phyloP scores from a whole-genome alignment of 2,329 filamentous ascomycete genomes.

The Colletotrichum lentis region DNA sequence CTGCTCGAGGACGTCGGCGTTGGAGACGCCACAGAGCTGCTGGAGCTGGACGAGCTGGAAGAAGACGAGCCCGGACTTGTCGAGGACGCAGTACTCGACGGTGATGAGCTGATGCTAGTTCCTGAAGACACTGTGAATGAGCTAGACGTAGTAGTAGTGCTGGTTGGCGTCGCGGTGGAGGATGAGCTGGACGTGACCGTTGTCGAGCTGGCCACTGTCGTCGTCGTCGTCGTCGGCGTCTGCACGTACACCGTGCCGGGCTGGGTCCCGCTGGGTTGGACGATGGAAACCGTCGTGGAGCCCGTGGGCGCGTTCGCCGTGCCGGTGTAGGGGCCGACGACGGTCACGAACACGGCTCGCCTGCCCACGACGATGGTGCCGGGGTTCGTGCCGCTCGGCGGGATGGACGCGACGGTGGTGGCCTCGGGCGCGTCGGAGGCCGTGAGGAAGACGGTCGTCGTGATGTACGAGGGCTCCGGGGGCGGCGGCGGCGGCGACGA shows the following conservation, averaged over 20 bases:
- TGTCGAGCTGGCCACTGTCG: background rate
- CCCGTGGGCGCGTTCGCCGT: background rate
- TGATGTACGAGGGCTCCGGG: conserved; percentile 1
- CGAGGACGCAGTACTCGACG: background rate
- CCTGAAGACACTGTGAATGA: too few relatives aligned
- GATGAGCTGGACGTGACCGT: background rate
- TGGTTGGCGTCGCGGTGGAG: background rate
- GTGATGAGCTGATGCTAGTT: too few relatives aligned
- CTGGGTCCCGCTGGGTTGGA: conserved; percentile 19
- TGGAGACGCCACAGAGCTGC: background rate
- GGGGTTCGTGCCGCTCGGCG: conserved; percentile 7
- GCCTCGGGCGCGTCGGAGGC: background rate
- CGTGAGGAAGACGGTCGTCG: conserved; percentile 27
- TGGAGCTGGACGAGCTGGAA: background rate
- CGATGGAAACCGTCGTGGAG: conserved; percentile 18
- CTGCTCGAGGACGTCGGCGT: background rate
- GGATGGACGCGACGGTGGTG: conserved; percentile 10
- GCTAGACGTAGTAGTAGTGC: background rate
- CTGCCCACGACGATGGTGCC: conserved; percentile 20
- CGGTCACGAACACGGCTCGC: conserved; percentile 17
- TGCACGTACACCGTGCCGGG: conserved; percentile 23
- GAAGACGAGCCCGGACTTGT: background rate
- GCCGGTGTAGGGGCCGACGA: conserved; percentile 19
- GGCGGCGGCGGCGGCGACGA: too few relatives aligned
- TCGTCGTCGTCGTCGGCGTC: conserved; percentile 6